Percentiles rank a stretch among this genome's conserved stretches.
These are phyloP conservation scores for Knoxdaviesia proteae DNA, from an alignment of 2,329 filamentous ascomycete species.

Conservation along the genomic window DNA sequence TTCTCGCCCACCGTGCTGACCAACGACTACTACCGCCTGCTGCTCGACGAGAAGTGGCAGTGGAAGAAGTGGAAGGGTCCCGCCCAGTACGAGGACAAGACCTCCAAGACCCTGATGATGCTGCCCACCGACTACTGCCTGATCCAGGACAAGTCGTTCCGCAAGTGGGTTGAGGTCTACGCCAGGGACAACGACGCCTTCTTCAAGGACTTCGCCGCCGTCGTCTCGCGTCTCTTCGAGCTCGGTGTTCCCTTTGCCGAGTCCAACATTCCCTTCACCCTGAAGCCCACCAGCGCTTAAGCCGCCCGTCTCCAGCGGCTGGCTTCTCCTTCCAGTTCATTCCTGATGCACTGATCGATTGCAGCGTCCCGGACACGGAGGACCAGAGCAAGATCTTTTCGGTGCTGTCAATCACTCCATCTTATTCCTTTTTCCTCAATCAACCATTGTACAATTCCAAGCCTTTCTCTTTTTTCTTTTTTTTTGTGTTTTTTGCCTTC, in stretches of 20 bases:
- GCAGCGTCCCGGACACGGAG: too few relatives aligned
- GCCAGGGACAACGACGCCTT: slow-evolving; percentile 79
- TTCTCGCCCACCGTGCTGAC: slow-evolving; percentile 80
- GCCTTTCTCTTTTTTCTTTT: slow-evolving; percentile 3
- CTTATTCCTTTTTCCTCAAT: too few relatives aligned
- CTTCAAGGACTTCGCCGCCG: slow-evolving; percentile 80
- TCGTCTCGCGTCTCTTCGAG: slow-evolving; percentile 70
- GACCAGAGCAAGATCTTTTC: too few relatives aligned
- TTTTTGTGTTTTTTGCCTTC: background rate
- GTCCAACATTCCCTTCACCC: slow-evolving; percentile 29
- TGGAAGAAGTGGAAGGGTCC: slow-evolving; percentile 84
- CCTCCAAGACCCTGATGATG: slow-evolving; percentile 87
- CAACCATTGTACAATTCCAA: background rate
- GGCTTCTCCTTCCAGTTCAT: background rate
- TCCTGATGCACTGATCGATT: too few relatives aligned
- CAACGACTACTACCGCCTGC: slow-evolving; percentile 83
- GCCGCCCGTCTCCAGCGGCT: background rate
- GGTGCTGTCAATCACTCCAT: too few relatives aligned
- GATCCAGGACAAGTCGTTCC: slow-evolving; percentile 74
- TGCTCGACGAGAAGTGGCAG: slow-evolving; percentile 82
- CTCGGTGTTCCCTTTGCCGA: slow-evolving; percentile 75
- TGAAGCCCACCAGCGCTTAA: slow-evolving; percentile 32
- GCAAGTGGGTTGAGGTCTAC: slow-evolving; percentile 62
- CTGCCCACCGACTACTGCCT: slow-evolving; percentile 79
- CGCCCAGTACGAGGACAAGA: slow-evolving; percentile 72